A percentile compares a stretch with the other conserved stretches of the same genome.
Evolutionary conservation across 2,329 filamentous ascomycete genomes (phyloP).

Genomic region (Epichloe scottii): DNA sequence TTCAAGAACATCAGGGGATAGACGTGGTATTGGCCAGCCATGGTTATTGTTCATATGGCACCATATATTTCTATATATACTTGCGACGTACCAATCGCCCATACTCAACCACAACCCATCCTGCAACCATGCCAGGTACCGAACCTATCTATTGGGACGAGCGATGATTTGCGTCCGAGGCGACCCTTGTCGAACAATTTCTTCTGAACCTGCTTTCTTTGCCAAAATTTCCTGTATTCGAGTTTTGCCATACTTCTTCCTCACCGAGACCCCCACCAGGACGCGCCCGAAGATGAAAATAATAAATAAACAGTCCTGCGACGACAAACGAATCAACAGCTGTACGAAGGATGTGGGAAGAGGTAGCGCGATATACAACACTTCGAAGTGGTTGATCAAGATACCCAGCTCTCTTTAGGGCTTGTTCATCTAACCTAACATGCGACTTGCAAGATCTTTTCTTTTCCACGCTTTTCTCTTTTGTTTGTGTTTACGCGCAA

Average conservation of each 20-base stretch:
- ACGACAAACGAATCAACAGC: slow-evolving; percentile 1
- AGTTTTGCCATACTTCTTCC: not conserved
- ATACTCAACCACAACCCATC: not conserved
- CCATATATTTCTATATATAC: not conserved
- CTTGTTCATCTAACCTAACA: slow-evolving; percentile 21
- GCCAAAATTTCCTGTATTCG: slow-evolving; percentile 2
- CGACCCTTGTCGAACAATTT: slow-evolving; percentile 3
- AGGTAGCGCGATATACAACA: slow-evolving; percentile 8
- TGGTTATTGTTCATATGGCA: not conserved
- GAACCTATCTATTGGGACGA: slow-evolving; percentile 13
- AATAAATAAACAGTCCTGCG: not conserved
- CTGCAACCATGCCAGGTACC: not conserved
- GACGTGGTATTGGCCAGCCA: not conserved
- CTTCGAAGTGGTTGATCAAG: slow-evolving; percentile 21
- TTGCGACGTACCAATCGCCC: not conserved
- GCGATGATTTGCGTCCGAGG: slow-evolving; percentile 13
- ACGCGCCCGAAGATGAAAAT: not conserved
- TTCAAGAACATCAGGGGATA: slow-evolving; percentile 47
- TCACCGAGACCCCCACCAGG: not conserved
- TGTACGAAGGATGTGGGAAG: not conserved
- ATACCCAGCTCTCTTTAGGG: slow-evolving; percentile 27
- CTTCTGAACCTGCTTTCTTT: slow-evolving; percentile 9
- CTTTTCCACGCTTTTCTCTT: slow-evolving; percentile 7
- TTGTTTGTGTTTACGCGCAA: slow-evolving; percentile 4
- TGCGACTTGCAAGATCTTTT: slow-evolving; percentile 3